Percentiles rank a stretch among this genome's conserved stretches.
phyloP scores from a whole-genome alignment of 176 grass and related monocot species.

The Echinochloa phyllopogon region DNA sequence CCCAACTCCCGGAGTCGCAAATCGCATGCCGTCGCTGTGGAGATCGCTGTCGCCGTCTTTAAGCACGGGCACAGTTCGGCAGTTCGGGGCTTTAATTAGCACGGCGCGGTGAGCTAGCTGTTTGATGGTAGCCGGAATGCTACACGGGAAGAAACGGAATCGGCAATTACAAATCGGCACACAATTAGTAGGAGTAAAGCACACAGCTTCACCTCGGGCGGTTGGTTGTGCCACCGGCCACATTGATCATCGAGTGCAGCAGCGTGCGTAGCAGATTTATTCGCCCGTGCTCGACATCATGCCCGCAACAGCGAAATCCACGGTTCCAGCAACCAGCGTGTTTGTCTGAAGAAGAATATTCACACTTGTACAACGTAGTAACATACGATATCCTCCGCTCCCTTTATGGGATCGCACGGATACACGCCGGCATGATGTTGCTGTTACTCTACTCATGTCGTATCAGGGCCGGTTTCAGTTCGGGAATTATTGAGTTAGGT shows the following conservation, averaged over 20 bases:
- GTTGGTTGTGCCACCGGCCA: neutral
- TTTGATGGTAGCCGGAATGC: neutral
- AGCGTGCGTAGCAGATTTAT: neutral
- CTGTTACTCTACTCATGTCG: slow-evolving; percentile 16
- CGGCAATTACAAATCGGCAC: too few species aligned
- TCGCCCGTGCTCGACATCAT: neutral
- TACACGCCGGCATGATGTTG: neutral
- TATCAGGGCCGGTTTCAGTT: slow-evolving; percentile 44
- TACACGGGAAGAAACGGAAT: slow-evolving; percentile 21
- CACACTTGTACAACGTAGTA: neutral
- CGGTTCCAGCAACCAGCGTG: neutral
- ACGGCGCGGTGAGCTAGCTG: slow-evolving; percentile 14
- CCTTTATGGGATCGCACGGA: neutral
- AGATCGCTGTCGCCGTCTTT: slow-evolving; percentile 14
- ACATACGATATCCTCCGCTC: neutral
- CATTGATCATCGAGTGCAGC: neutral
- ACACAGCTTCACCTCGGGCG: neutral
- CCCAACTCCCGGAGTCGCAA: neutral
- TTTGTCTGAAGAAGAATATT: neutral
- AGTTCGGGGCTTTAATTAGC: slow-evolving; percentile 35
- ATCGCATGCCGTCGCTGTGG: slow-evolving; percentile 22
- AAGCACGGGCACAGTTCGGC: neutral
- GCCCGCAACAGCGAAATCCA: neutral
- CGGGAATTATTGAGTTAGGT: slow-evolving; percentile 40
- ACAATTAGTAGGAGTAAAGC: slow-evolving; percentile 30